These are phyloP conservation scores for Globisporangium middletonii DNA, from an alignment of 352 stramenopile genomes.

Conservation along the genomic window DNA sequence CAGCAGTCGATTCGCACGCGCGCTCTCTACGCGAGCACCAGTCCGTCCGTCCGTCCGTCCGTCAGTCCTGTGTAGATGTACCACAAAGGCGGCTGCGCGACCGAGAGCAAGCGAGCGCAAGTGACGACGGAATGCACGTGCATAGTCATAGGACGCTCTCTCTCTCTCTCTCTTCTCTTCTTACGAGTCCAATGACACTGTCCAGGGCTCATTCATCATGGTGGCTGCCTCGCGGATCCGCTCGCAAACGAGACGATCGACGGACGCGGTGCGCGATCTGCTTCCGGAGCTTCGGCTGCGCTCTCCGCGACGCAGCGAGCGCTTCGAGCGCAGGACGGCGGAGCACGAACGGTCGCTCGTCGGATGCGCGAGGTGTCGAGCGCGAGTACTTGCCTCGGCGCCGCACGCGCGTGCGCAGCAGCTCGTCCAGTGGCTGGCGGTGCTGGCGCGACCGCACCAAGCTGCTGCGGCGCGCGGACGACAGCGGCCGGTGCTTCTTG, in stretches of 20 bases:
- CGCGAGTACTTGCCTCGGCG: background rate
- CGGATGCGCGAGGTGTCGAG: background rate
- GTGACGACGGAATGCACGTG: too few species aligned
- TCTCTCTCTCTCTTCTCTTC: too few species aligned
- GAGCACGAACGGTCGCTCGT: background rate
- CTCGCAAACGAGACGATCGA: too few species aligned
- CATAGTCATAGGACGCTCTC: too few species aligned
- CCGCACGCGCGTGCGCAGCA: background rate
- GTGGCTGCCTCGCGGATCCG: too few species aligned
- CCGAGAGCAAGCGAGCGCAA: too few species aligned
- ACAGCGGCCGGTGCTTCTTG: constrained; percentile 14
- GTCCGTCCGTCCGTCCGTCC: too few species aligned
- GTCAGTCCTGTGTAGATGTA: background rate
- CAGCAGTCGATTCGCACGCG: background rate
- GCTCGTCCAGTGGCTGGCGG: constrained; percentile 1
- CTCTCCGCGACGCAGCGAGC: background rate
- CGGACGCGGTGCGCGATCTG: background rate
- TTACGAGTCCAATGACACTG: too few species aligned
- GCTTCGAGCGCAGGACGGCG: background rate
- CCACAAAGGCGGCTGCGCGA: background rate
- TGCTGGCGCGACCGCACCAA: constrained; percentile 12
- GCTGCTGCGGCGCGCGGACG: constrained; percentile 13
- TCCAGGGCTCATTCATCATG: too few species aligned
- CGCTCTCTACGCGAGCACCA: background rate
- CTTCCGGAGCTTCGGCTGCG: background rate